Base-by-base conservation (phyloP, 345 rosid genomes). In the Ceriops tagal region DNA sequence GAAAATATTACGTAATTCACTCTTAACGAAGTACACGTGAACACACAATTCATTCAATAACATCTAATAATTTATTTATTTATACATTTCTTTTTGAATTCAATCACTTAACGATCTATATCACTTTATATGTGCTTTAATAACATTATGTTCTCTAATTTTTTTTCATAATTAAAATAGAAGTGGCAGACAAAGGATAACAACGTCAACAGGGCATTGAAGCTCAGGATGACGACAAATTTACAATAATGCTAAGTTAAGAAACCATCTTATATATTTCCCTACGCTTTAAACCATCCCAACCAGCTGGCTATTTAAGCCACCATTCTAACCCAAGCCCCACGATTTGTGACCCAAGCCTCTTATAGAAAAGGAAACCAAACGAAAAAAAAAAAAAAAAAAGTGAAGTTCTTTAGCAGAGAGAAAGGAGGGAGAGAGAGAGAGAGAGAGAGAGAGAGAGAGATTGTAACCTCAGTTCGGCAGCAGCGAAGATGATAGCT, bases 401-500 rank as follows among this genome's bases (percentile, higher is more conserved):
- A 27, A 8, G 16, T 0, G 1, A 53, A 8, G 1, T 4, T 24
- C 6, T 5, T 3, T 7, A 19, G 13, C 2, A 20, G 53, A 35
- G 53, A 60, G 22, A 37, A 24, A 24, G 46, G 65, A 57, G 31
- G 30, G 26, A 20, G 4, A 47, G 19, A 19, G 22, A 43, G 19
- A 19, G 22, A 43, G 58, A 20, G 22, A 37, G 65, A 57, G 31
- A 47, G 35, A 20, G 4, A 47, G 19, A 19, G 22, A 43, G 19
- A 43, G 49, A 15, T 3, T 8, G 8, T 8, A 34, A 34, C 9
- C 10, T 34, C 37, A 34, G 26, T 28, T 64, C 60, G 24, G 51
- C 59, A 52, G 37, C 71, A 52, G 37, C 71, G 43, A 76, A 7
- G 71, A 93, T 93, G 97, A 92, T 93, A 67, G 96, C 93, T 1